Percentiles rank a stretch among this genome's conserved stretches.
Evolutionary conservation across 352 stramenopile genomes (phyloP).

Genomic region (Globisporangium sylvaticum): DNA sequence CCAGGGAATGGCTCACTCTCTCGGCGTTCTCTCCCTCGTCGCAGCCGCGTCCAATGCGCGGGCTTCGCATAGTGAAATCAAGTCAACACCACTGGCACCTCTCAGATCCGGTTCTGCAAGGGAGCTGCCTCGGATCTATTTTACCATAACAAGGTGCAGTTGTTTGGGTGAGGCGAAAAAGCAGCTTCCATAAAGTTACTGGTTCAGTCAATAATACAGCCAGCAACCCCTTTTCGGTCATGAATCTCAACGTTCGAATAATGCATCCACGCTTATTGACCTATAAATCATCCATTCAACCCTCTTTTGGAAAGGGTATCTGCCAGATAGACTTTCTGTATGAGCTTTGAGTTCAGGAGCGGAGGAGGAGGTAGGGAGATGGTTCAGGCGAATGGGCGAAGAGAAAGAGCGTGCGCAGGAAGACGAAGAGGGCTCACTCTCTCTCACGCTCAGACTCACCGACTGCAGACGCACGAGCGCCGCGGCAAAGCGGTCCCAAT

Average conservation of each 20-base stretch:
- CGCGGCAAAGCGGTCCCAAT: neutral
- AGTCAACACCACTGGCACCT: neutral
- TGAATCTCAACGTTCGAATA: neutral
- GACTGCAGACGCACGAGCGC: neutral
- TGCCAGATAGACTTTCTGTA: neutral
- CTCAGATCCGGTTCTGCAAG: neutral
- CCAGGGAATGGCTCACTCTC: too few species aligned
- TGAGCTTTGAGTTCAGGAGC: neutral
- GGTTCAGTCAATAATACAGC: neutral
- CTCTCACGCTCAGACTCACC: neutral
- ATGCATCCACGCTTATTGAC: neutral
- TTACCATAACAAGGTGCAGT: constrained; percentile 2
- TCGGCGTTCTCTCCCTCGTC: constrained; percentile 5
- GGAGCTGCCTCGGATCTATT: neutral
- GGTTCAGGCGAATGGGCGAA: neutral
- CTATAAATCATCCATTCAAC: neutral
- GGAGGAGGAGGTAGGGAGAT: neutral
- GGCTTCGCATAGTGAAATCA: neutral
- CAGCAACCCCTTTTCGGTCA: neutral
- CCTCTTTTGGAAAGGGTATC: neutral
- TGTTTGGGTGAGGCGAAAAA: neutral
- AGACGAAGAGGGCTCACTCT: neutral
- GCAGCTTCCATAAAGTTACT: neutral
- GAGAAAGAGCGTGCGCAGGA: neutral
- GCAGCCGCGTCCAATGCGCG: neutral